Base-by-base conservation (phyloP, 2,329 filamentous ascomycete genomes). In the Rhytidhysteron rufulum region DNA sequence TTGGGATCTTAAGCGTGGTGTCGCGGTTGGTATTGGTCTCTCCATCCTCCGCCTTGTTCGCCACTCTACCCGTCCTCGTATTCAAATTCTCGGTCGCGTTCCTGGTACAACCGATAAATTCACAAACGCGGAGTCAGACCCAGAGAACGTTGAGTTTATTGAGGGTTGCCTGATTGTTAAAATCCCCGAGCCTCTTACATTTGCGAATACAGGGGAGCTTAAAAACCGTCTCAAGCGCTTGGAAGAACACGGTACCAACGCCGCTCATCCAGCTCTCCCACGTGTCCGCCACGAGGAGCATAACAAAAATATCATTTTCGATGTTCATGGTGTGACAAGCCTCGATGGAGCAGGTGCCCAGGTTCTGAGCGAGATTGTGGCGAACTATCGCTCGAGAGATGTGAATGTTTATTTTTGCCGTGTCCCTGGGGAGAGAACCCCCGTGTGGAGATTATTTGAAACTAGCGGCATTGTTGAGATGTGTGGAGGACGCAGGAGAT, bases 131-230 rank as follows among this genome's bases (percentile, higher is more conserved):
- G 90, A 84, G 54, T 56, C 83, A 1, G 79, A 86, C 41, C 78
- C 83, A 0, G 81, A 85, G 32, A 75, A 78, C 20, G 74, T 97
- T 3, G 91, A 97, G 62, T 90, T 95, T 55, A 78, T 96, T 39
- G 90, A 96, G 49, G 88, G 91, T 13, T 94, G 87, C 45, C 72
- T 98, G 8, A 95, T 98, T 44, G 88, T 97, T 55, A 97, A 97
- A 72, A 97, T 98, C 40, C 91, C 93, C 0, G 93, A 98, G 60
- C 93, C 93, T 0, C 72, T 98, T 37, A 97, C 91, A 0, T 98
- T 98, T 63, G 91, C 91, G 58, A 98, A 98, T 63, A 97, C 93
- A 0, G 93, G 90, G 34, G 87, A 93, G 52, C 72, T 98, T 32
- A 95, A 94, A 65, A 85, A 83, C 38, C 79, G 93, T 4, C 74